phyloP scores from a whole-genome alignment of 129 eudicot species.

The Helianthus annuus region HanXRQr2.0-SUNRISE NC_035447.2:59748165-59748664 shows the following conservation, averaged over 20 bases:
- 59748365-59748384: constrained; percentile 3
- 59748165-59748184: too few relatives aligned
- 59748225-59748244: too few relatives aligned
- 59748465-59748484: constrained; percentile 31
- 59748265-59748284: neutral
- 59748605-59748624: constrained; percentile 10
- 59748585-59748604: constrained; percentile 7
- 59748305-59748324: neutral
- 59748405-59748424: constrained; percentile 37
- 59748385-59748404: constrained; percentile 23
- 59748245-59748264: neutral
- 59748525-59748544: constrained; percentile 8
- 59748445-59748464: constrained; percentile 27
- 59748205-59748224: too few relatives aligned
- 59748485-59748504: constrained; percentile 30
- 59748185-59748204: too few relatives aligned
- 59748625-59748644: constrained; percentile 1
- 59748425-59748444: constrained; percentile 25
- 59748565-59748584: constrained; percentile 28
- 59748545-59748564: constrained; percentile 10
- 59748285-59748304: neutral
- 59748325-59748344: neutral
- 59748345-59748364: neutral
- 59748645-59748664: constrained; percentile 49
- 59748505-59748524: constrained; percentile 32